phyloP scores from a whole-genome alignment of 495 filamentous ascomycete species.

The Tuber borchii region DNA sequence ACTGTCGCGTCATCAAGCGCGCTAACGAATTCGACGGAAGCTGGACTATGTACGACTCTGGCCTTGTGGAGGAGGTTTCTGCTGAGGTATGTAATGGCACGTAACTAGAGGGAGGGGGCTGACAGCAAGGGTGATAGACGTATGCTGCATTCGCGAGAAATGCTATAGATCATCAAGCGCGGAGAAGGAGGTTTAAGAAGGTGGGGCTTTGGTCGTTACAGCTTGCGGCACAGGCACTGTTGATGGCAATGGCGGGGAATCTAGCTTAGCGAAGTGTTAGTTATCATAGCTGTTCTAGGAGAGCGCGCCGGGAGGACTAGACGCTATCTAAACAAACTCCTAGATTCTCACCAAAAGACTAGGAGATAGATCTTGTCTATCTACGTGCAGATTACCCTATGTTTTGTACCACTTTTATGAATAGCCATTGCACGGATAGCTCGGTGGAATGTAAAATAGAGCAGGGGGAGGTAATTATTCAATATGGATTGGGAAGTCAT shows the following conservation, averaged over 20 bases:
- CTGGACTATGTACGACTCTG: conserved; percentile 92
- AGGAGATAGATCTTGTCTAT: conserved; percentile 16
- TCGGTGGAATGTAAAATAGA: conserved; percentile 14
- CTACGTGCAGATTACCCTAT: conserved; percentile 41
- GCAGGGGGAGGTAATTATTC: neutral
- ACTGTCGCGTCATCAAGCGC: conserved; percentile 85
- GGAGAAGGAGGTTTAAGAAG: conserved; percentile 82
- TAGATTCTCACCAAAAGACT: conserved; percentile 10
- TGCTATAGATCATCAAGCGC: conserved; percentile 76
- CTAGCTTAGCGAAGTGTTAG: conserved; percentile 50
- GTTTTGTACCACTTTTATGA: conserved; percentile 10
- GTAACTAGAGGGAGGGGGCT: conserved; percentile 4
- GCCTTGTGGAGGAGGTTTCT: conserved; percentile 90
- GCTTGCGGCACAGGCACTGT: conserved; percentile 83
- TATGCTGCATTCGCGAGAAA: conserved; percentile 87
- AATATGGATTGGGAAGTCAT: too few species aligned
- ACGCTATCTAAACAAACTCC: neutral
- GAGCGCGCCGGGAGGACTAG: neutral
- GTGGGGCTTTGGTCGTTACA: conserved; percentile 94
- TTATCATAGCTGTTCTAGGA: neutral
- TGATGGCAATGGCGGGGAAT: conserved; percentile 88
- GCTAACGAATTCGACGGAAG: conserved; percentile 84
- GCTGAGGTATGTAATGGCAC: conserved; percentile 59
- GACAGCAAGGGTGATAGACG: conserved; percentile 48
- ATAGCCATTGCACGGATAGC: neutral